Percentiles rank a stretch among this genome's conserved stretches.
phyloP scores from a whole-genome alignment of 495 filamentous ascomycete genomes.

The Talaromyces proteolyticus region DNA sequence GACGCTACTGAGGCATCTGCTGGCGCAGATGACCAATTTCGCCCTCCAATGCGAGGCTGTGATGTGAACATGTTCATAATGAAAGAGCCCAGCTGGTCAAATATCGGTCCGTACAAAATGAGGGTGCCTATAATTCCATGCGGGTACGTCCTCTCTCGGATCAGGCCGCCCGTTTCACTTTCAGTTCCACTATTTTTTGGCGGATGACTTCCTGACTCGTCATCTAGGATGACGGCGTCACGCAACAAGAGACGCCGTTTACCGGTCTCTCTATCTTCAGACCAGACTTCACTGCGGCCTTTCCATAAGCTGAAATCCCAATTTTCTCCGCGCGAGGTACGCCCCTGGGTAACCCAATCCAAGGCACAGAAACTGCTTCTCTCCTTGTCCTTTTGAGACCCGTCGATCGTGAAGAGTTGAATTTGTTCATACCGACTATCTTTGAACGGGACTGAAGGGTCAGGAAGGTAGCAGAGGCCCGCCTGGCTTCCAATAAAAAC shows the following conservation, averaged over 20 bases:
- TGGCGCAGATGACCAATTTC: constrained; percentile 57
- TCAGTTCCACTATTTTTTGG: constrained; percentile 13
- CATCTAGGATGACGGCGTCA: constrained; percentile 74
- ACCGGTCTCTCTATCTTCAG: constrained; percentile 23
- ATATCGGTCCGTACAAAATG: constrained; percentile 70
- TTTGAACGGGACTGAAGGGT: constrained; percentile 86
- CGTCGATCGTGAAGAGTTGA: constrained; percentile 67
- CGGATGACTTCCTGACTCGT: constrained; percentile 19
- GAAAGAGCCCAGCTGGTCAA: constrained; percentile 58
- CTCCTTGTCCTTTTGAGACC: constrained; percentile 35
- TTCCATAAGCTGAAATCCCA: constrained; percentile 77
- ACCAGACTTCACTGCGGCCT: constrained; percentile 84
- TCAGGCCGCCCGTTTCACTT: constrained; percentile 25
- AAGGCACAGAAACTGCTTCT: constrained; percentile 65
- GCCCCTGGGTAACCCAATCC: constrained; percentile 89
- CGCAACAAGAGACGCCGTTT: constrained; percentile 64
- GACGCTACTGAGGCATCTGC: constrained; percentile 19
- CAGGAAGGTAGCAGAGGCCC: constrained; percentile 85
- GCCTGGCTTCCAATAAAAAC: constrained; percentile 56
- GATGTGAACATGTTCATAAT: constrained; percentile 69
- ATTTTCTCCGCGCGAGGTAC: constrained; percentile 80
- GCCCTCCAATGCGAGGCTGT: constrained; percentile 77
- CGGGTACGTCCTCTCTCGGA: constrained; percentile 36
- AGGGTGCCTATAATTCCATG: constrained; percentile 73
- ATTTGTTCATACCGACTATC: constrained; percentile 74